These are phyloP conservation scores for Berberis thunbergii DNA, from an alignment of 164 flowering plant genomes.

Conservation along the genomic window DNA sequence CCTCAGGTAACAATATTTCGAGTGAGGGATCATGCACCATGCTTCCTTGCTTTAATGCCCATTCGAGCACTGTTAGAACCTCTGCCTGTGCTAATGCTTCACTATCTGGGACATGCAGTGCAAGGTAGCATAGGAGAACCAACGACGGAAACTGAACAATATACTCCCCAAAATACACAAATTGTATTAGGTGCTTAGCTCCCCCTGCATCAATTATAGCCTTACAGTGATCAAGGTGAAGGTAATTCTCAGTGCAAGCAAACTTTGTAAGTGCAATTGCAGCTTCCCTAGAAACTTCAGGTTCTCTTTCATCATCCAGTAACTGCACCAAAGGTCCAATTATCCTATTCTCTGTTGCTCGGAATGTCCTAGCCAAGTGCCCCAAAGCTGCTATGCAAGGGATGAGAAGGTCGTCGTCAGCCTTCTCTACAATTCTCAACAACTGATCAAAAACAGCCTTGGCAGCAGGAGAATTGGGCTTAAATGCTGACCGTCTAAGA, in stretches of 20 bases:
- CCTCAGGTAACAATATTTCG: conserved; percentile 42
- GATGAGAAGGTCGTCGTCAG: conserved; percentile 43
- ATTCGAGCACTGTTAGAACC: conserved; percentile 64
- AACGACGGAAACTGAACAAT: conserved; percentile 45
- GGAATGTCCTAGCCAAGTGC: conserved; percentile 61
- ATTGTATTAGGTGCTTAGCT: conserved; percentile 54
- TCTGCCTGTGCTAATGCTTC: conserved; percentile 60
- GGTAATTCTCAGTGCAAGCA: conserved; percentile 57
- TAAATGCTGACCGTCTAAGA: conserved; percentile 63
- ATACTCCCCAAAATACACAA: conserved; percentile 67
- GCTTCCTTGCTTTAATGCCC: conserved; percentile 54
- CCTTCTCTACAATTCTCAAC: conserved; percentile 38
- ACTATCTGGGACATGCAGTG: conserved; percentile 63
- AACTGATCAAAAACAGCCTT: conserved; percentile 77
- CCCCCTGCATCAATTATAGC: conserved; percentile 59
- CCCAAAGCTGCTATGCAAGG: conserved; percentile 66
- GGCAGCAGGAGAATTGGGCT: conserved; percentile 79
- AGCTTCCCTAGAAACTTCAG: conserved; percentile 45
- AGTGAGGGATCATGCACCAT: conserved; percentile 29
- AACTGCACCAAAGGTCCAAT: conserved; percentile 61
- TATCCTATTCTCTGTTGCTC: conserved; percentile 66
- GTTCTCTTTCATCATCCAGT: conserved; percentile 69
- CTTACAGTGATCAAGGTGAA: conserved; percentile 54
- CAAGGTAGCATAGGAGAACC: conserved; percentile 47
- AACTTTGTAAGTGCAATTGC: conserved; percentile 62